Percentiles rank a stretch among this genome's conserved stretches.
These are phyloP conservation scores for Fusarium sp. DNA, from an alignment of 2,329 filamentous ascomycete species.

Conservation along the genomic window DNA sequence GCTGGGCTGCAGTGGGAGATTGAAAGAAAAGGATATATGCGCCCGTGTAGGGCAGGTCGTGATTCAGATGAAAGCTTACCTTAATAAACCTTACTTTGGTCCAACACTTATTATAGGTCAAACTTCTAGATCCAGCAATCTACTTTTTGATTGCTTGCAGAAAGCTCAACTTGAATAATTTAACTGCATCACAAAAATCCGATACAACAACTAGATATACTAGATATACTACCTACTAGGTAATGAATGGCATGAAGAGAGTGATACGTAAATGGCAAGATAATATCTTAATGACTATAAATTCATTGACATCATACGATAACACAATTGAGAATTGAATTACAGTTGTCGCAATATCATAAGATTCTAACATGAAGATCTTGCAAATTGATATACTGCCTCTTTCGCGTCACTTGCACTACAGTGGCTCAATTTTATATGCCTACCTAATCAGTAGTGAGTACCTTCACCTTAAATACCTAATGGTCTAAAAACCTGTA, in stretches of 20 bases:
- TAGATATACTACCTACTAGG: no score
- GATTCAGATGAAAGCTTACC: neutral
- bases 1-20: neutral
- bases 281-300: neutral
- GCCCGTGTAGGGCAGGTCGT: neutral
- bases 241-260: neutral
- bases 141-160: neutral
- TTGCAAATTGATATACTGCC: neutral
- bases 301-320: neutral
- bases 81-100: neutral
- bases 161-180: neutral
- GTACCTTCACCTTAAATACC: neutral
- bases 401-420: neutral
- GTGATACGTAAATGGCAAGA: neutral
- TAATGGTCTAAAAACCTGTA: neutral
- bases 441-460: neutral
- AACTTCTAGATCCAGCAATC: neutral
- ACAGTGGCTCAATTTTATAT: neutral
- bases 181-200: neutral
- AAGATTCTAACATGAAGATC: neutral
- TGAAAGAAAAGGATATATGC: neutral
- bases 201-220: neutral
- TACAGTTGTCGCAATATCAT: neutral
- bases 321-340: neutral
- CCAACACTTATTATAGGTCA: neutral